phyloP scores from a whole-genome alignment of 116 monocot genomes.

The Papilionanthe hybrid region DNA sequence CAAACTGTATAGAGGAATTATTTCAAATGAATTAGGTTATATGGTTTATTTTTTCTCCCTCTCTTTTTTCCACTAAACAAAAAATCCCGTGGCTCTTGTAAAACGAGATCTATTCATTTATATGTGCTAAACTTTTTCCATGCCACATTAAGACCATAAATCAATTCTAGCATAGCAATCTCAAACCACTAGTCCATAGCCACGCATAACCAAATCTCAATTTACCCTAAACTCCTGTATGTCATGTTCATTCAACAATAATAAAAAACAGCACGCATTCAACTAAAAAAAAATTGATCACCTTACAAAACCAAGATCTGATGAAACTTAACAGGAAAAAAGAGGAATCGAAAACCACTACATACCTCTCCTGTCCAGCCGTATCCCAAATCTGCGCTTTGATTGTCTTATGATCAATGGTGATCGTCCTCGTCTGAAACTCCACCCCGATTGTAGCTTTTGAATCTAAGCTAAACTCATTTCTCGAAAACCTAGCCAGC shows the following conservation, averaged over 20 bases:
- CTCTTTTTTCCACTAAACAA: no score
- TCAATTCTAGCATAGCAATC: no score
- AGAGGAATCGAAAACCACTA: background rate
- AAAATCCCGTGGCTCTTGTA: no score
- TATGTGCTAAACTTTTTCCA: no score
- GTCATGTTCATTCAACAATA: background rate
- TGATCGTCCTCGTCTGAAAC: constrained; percentile 62
- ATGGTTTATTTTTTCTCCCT: no score
- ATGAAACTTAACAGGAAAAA: background rate
- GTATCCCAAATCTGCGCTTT: constrained; percentile 98
- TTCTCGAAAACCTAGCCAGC: constrained; percentile 68
- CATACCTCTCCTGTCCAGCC: constrained; percentile 79
- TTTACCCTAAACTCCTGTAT: no score
- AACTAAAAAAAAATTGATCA: background rate
- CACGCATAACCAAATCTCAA: no score
- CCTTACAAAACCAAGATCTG: background rate
- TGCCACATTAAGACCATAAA: no score
- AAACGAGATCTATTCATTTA: no score
- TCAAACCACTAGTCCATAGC: no score
- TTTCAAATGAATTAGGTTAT: no score
- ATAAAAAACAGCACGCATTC: background rate
- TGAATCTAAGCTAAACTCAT: constrained; percentile 61
- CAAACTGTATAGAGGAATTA: no score
- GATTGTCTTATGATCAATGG: constrained; percentile 63
- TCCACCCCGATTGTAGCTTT: constrained; percentile 64